A percentile compares a stretch with the other conserved stretches of the same genome.
Conservation (phyloP, 2,329 filamentous ascomycete genomes). For the Hymenoscyphus occultus region DNA sequence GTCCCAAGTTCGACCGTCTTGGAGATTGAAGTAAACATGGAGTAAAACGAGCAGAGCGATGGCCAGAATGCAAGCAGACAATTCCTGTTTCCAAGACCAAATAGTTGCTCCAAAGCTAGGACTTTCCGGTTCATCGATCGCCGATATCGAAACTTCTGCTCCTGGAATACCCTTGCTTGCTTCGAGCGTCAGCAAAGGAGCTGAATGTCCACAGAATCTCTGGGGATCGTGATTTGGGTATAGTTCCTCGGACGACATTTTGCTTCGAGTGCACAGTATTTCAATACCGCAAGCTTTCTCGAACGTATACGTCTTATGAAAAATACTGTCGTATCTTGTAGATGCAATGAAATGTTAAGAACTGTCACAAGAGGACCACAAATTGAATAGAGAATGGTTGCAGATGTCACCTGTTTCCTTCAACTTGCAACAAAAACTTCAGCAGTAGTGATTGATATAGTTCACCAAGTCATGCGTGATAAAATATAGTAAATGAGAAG, state of each 20-base stretch:
- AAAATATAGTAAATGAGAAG: too few species aligned
- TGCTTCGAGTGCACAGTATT: background rate
- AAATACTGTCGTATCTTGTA: too few species aligned
- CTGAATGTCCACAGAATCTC: background rate
- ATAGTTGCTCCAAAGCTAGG: background rate
- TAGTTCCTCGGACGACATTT: background rate
- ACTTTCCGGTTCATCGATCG: background rate
- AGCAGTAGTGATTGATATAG: too few species aligned
- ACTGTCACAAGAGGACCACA: too few species aligned
- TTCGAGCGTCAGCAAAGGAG: background rate
- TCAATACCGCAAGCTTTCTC: too few species aligned
- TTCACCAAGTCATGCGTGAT: too few species aligned
- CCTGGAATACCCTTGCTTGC: background rate
- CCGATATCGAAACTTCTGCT: background rate
- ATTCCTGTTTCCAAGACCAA: background rate
- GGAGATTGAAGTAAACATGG: background rate
- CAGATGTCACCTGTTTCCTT: background rate
- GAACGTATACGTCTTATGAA: too few species aligned
- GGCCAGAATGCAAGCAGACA: background rate
- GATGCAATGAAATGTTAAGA: too few species aligned
- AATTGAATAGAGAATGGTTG: too few species aligned
- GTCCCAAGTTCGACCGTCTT: background rate
- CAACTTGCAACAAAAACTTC: too few species aligned
- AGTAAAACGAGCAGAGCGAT: background rate
- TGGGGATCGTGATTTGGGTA: background rate